These are phyloP conservation scores for Phytophthora rubi DNA, from an alignment of 352 stramenopile genomes.

Conservation along the genomic window DNA sequence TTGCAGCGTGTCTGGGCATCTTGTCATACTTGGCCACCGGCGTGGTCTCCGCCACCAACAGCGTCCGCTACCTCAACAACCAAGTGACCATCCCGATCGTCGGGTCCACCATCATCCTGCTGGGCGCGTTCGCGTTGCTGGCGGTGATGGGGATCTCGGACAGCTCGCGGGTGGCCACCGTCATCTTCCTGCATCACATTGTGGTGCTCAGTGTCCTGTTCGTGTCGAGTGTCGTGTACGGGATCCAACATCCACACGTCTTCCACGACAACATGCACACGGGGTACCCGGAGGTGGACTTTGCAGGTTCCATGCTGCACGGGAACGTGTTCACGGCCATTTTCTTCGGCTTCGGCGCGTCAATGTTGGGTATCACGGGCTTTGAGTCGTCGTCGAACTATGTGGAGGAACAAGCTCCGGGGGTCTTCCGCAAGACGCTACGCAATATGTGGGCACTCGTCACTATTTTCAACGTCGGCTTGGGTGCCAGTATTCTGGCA, in stretches of 20 bases:
- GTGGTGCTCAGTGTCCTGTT: conserved; percentile 65
- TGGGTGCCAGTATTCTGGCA: conserved; percentile 49
- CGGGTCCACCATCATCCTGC: conserved; percentile 44
- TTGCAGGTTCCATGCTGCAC: conserved; percentile 48
- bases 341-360: conserved; percentile 76
- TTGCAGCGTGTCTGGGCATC: conserved; percentile 84
- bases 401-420: conserved; percentile 82
- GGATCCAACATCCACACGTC: conserved; percentile 54
- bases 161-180: conserved; percentile 73
- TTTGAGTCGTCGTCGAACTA: conserved; percentile 91
- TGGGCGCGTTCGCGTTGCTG: conserved; percentile 83
- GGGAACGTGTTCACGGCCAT: conserved; percentile 50
- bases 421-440: conserved; percentile 75
- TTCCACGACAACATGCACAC: conserved; percentile 72
- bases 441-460: conserved; percentile 39
- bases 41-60: conserved; percentile 62
- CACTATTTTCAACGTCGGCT: conserved; percentile 31
- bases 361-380: conserved; percentile 90
- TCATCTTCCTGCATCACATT: conserved; percentile 85
- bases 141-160: conserved; percentile 81
- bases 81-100: conserved; percentile 59
- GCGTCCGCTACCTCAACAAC: conserved; percentile 79
- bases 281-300: conserved; percentile 59
- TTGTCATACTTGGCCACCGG: conserved; percentile 90
- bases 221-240: conserved; percentile 58